phyloP scores from a whole-genome alignment of 2,329 filamentous ascomycete genomes.

The Mycosphaerella sp. region DNA sequence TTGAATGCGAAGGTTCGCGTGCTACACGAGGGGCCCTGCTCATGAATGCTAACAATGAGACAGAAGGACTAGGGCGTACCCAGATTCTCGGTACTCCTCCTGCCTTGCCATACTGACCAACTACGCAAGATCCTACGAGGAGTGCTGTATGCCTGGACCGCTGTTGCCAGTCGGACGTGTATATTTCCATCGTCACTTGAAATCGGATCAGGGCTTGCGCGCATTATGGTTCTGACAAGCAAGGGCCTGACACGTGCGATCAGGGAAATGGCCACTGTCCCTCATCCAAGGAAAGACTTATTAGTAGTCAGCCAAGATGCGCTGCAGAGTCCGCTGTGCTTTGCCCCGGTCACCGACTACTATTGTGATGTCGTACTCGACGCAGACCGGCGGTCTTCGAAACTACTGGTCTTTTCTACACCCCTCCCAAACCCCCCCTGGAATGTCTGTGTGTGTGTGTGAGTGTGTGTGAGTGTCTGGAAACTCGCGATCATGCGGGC shows the following conservation, averaged over 20 bases:
- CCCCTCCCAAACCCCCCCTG: too few species aligned
- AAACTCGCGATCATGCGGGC: too few species aligned
- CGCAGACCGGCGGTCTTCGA: too few species aligned
- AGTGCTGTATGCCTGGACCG: background rate
- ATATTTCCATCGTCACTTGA: background rate
- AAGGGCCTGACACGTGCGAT: background rate
- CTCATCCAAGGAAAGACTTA: too few species aligned
- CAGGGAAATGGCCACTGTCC: background rate
- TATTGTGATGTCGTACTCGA: too few species aligned
- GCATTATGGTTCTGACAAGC: background rate
- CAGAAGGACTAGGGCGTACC: background rate
- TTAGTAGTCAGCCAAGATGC: too few species aligned
- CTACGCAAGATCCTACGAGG: background rate
- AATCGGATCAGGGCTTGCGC: background rate
- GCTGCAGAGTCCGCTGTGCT: too few species aligned
- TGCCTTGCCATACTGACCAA: background rate
- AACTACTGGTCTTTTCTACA: too few species aligned
- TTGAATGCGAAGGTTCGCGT: background rate
- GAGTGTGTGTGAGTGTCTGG: too few species aligned
- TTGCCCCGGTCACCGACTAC: too few species aligned
- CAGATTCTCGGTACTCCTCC: background rate
- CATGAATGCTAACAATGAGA: background rate
- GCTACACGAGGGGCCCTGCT: background rate
- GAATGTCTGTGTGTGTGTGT: too few species aligned
- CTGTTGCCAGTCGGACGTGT: background rate